These are phyloP conservation scores for Beta vulgaris DNA, from an alignment of 148 eudicot genomes.

Conservation along the genomic window DNA sequence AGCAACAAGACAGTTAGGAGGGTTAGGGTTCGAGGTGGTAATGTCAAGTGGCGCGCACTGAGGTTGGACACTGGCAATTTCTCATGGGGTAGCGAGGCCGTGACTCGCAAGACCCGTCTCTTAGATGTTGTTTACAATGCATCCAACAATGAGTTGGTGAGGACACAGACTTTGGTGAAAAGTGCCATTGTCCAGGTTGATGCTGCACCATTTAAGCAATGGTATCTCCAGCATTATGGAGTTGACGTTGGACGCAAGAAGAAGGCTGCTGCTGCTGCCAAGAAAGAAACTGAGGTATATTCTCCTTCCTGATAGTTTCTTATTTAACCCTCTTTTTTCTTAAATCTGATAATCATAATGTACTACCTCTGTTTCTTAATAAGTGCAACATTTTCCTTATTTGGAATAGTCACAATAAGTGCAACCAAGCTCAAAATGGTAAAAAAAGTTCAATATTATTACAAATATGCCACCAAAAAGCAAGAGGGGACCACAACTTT, in stretches of 20 bases:
- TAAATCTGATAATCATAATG: too few species aligned
- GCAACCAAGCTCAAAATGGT: too few species aligned
- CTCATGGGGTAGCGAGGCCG: slow-evolving; percentile 88
- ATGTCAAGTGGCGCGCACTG: slow-evolving; percentile 86
- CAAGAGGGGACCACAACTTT: too few species aligned
- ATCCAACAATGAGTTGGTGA: slow-evolving; percentile 87
- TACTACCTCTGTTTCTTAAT: too few species aligned
- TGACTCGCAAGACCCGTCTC: slow-evolving; percentile 68
- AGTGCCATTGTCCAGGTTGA: slow-evolving; percentile 84
- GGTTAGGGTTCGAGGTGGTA: slow-evolving; percentile 78
- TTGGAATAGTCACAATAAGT: too few species aligned
- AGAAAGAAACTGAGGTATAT: slow-evolving; percentile 75
- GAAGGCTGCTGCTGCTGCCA: slow-evolving; percentile 49
- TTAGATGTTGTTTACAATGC: slow-evolving; percentile 90
- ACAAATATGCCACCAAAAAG: too few species aligned
- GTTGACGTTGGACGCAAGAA: slow-evolving; percentile 79
- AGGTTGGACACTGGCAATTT: slow-evolving; percentile 86
- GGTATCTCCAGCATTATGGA: slow-evolving; percentile 83
- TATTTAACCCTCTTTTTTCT: background rate
- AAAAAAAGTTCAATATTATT: too few species aligned
- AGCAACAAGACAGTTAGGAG: slow-evolving; percentile 80
- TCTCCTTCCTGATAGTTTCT: background rate
- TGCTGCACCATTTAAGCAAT: slow-evolving; percentile 87
- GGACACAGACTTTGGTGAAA: slow-evolving; percentile 85
- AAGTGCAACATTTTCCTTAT: too few species aligned